Evolutionary conservation across 768 basidiomycete genomes (phyloP).

Genomic region (Mycena vitilis): DNA sequence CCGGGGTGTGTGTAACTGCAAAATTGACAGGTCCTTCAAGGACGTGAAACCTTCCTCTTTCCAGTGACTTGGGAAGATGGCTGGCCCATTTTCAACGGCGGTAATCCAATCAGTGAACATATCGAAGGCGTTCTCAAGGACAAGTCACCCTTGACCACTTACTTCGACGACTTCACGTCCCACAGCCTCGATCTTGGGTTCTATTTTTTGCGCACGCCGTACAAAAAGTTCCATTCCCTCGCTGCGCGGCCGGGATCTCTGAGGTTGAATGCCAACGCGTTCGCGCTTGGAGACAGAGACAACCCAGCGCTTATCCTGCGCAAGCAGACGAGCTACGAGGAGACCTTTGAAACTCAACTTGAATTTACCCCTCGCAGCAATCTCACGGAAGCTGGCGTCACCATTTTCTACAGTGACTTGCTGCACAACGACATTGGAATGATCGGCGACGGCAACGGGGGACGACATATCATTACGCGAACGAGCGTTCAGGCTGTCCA

Average conservation of each 20-base stretch:
- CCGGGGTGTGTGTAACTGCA: not conserved
- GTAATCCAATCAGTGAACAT: constrained; percentile 46
- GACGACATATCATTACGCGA: constrained; percentile 44
- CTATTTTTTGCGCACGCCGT: constrained; percentile 54
- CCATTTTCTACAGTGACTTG: constrained; percentile 49
- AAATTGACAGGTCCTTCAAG: constrained; percentile 29
- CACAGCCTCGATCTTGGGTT: constrained; percentile 45
- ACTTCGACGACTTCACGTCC: constrained; percentile 45
- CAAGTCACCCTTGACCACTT: constrained; percentile 39
- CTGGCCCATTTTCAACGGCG: constrained; percentile 53
- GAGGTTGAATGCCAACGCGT: constrained; percentile 48
- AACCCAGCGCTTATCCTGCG: constrained; percentile 50
- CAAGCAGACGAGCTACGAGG: constrained; percentile 52
- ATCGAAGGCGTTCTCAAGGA: constrained; percentile 45
- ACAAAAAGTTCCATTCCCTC: constrained; percentile 50
- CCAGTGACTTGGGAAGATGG: constrained; percentile 53
- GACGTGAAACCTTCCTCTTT: constrained; percentile 54
- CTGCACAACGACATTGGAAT: constrained; percentile 54
- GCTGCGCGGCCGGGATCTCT: constrained; percentile 44
- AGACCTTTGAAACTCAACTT: constrained; percentile 50
- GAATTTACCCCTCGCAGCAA: constrained; percentile 46
- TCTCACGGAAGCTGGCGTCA: constrained; percentile 52
- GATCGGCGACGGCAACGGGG: constrained; percentile 39
- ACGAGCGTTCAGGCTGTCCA: constrained; percentile 46
- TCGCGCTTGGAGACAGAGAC: constrained; percentile 53